These are phyloP conservation scores for Starmera pachycereana DNA, from an alignment of 805 yeast species.

Conservation along the genomic window DNA sequence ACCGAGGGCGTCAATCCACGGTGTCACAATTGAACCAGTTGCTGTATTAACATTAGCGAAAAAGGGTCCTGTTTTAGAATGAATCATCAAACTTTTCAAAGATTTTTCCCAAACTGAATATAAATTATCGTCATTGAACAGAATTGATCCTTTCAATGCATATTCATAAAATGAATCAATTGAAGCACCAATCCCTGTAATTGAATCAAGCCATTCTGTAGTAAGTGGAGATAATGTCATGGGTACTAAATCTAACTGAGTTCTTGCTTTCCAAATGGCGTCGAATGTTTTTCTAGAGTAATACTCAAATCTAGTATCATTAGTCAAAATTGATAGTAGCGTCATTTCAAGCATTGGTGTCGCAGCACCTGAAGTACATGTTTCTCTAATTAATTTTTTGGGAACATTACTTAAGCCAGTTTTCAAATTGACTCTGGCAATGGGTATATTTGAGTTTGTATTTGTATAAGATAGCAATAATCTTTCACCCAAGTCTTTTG, in stretches of 20 bases:
- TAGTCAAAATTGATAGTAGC: slow-evolving; percentile 62
- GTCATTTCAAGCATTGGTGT: slow-evolving; percentile 77
- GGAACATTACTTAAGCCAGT: slow-evolving; percentile 41
- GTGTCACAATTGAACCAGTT: slow-evolving; percentile 37
- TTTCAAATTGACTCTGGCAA: slow-evolving; percentile 66
- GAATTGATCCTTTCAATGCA: slow-evolving; percentile 64
- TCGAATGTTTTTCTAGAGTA: slow-evolving; percentile 53
- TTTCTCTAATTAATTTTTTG: slow-evolving; percentile 39
- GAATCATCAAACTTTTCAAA: slow-evolving; percentile 46
- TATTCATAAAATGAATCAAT: slow-evolving; percentile 88
- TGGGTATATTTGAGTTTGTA: slow-evolving; percentile 49
- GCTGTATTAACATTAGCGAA: slow-evolving; percentile 45
- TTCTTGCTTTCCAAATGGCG: slow-evolving; percentile 60
- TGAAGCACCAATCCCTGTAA: slow-evolving; percentile 84
- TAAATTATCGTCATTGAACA: slow-evolving; percentile 53
- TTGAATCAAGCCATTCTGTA: slow-evolving; percentile 43
- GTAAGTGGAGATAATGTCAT: slow-evolving; percentile 60
- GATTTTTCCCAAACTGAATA: slow-evolving; percentile 48
- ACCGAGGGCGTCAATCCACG: slow-evolving; percentile 79
- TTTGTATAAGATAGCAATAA: slow-evolving; percentile 64
- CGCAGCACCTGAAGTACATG: slow-evolving; percentile 83
- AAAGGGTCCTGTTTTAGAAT: slow-evolving; percentile 41
- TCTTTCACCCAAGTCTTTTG: slow-evolving; percentile 65
- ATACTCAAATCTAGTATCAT: slow-evolving; percentile 59
- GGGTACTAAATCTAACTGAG: slow-evolving; percentile 57